These are phyloP conservation scores for Fusarium chaquense DNA, from an alignment of 2,329 filamentous ascomycete genomes.

Conservation along the genomic window DNA sequence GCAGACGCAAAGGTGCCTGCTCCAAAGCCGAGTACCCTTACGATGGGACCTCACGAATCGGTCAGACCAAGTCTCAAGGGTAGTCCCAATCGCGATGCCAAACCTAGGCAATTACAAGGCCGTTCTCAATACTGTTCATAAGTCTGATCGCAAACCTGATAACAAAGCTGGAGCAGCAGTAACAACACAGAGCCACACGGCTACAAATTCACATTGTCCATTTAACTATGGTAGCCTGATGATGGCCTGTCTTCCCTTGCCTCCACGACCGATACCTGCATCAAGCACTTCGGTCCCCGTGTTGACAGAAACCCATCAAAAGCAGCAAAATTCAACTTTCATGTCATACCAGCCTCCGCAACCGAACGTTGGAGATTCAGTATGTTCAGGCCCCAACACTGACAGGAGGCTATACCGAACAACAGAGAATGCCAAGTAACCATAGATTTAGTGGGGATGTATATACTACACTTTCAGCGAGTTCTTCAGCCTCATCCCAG, in stretches of 20 bases:
- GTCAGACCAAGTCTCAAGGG: too few relatives aligned
- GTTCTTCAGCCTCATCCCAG: not conserved
- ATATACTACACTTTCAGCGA: not conserved
- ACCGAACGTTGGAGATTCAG: not conserved
- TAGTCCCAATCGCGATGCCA: too few relatives aligned
- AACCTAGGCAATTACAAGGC: too few relatives aligned
- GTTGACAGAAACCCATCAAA: not conserved
- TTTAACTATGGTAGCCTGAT: not conserved
- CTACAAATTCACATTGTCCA: not conserved
- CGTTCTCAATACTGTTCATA: too few relatives aligned
- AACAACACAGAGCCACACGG: not conserved
- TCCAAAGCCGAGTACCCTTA: not conserved
- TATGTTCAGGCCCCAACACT: not conserved
- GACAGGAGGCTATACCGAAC: too few relatives aligned
- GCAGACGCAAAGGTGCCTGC: not conserved
- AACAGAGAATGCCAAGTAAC: not conserved
- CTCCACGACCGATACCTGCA: not conserved
- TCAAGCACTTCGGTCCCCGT: not conserved
- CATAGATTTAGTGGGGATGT: constrained; percentile 16
- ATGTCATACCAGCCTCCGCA: not conserved
- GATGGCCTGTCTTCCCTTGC: not conserved
- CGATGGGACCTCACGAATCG: too few relatives aligned
- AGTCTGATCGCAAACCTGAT: not conserved
- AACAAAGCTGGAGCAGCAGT: too few relatives aligned
- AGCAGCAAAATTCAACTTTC: not conserved